Conservation (phyloP, 2,329 filamentous ascomycete species). For the Pestalotiopsis sp. region DNA sequence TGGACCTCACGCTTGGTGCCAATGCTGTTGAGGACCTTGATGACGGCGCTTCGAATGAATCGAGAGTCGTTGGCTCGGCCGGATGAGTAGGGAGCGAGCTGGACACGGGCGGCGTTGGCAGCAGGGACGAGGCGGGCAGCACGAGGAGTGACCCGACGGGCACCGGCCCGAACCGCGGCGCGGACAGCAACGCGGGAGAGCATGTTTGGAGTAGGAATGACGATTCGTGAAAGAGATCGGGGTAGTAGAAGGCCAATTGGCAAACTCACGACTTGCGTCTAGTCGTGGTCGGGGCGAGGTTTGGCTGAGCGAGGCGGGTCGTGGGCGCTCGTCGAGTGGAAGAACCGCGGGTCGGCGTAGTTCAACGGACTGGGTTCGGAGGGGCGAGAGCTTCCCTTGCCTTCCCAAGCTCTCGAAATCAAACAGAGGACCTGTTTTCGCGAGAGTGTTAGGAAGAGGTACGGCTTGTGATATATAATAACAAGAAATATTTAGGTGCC, state of each 20-base stretch:
- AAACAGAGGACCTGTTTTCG: not conserved
- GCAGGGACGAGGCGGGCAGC: constrained; percentile 21
- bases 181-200: constrained; percentile 27
- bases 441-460: not conserved
- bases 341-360: constrained; percentile 1
- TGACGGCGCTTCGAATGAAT: constrained; percentile 73
- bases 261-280: not conserved
- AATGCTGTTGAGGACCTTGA: constrained; percentile 92
- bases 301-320: not conserved
- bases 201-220: constrained; percentile 18
- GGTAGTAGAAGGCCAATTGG: not conserved
- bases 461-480: not conserved
- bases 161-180: constrained; percentile 30
- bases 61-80: constrained; percentile 49
- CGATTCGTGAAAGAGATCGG: not conserved
- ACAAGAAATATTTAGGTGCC: too few species aligned
- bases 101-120: constrained; percentile 15
- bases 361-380: constrained; percentile 3
- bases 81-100: constrained; percentile 30
- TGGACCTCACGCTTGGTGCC: constrained; percentile 95
- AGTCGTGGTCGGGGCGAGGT: not conserved
- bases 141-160: constrained; percentile 27
- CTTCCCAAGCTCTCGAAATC: constrained; percentile 8
- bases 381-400: constrained; percentile 10
- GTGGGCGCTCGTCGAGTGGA: not conserved